These are phyloP conservation scores for Telopea speciosissima DNA, from an alignment of 177 flowering plant genomes.

Conservation along the genomic window DNA sequence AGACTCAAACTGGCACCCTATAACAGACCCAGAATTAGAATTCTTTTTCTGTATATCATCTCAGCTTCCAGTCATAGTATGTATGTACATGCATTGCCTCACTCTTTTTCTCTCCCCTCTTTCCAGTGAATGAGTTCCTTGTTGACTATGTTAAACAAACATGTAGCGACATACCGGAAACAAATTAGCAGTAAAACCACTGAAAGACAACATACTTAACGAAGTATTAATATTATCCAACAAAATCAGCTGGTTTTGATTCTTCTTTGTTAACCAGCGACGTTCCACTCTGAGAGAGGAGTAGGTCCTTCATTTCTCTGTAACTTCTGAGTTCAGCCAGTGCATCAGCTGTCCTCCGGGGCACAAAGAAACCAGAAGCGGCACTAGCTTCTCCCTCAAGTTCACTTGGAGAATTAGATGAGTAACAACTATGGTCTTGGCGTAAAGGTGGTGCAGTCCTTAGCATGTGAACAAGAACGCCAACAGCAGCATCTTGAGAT, in stretches of 20 bases:
- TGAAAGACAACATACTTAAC: not conserved
- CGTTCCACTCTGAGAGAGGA: constrained; percentile 65
- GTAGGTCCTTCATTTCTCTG: constrained; percentile 65
- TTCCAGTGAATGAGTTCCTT: not conserved
- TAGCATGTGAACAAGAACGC: constrained; percentile 77
- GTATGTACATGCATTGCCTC: not conserved
- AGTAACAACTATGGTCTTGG: constrained; percentile 58
- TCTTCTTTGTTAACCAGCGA: constrained; percentile 8
- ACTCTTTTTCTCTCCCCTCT: not conserved
- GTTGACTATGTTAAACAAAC: not conserved
- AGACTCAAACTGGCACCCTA: too few relatives aligned
- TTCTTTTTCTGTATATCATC: too few relatives aligned
- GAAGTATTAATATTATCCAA: not conserved
- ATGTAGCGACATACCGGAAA: not conserved
- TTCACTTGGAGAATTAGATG: constrained; percentile 39
- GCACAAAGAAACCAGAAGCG: constrained; percentile 51
- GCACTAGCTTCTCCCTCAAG: constrained; percentile 35
- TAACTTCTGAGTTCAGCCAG: constrained; percentile 77
- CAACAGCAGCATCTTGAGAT: constrained; percentile 91
- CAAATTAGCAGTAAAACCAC: not conserved
- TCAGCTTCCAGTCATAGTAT: not conserved
- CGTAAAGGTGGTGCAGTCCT: constrained; percentile 84
- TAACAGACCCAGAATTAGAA: too few relatives aligned
- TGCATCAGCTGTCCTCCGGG: constrained; percentile 75
- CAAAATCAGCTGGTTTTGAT: constrained; percentile 9